A percentile compares a stretch with the other conserved stretches of the same genome.
Conservation (phyloP, 768 basidiomycete species). For the Tricholoma matsutake region DNA sequence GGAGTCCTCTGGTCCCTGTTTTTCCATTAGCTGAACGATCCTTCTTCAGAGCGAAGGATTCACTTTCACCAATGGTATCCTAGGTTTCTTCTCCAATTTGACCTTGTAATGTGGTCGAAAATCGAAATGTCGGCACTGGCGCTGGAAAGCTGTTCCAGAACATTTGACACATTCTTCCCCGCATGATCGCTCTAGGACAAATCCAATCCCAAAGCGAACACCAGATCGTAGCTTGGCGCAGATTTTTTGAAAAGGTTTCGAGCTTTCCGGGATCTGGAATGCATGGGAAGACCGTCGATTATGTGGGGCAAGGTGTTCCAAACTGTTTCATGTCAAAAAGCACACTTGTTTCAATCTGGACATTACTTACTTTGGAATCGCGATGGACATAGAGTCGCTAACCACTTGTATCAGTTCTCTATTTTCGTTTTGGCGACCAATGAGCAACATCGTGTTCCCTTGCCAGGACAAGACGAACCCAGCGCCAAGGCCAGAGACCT, state of each 20-base stretch:
- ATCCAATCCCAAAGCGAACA: constrained; percentile 83
- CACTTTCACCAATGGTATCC: constrained; percentile 46
- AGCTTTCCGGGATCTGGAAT: constrained; percentile 15
- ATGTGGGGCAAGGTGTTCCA: constrained; percentile 20
- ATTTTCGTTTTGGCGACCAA: constrained; percentile 70
- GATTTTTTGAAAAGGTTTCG: constrained; percentile 55
- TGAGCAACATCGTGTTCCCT: constrained; percentile 65
- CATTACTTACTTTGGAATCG: constrained; percentile 77
- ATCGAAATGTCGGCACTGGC: constrained; percentile 75
- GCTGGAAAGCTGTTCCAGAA: constrained; percentile 58
- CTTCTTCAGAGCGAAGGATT: constrained; percentile 4
- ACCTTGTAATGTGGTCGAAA: constrained; percentile 83
- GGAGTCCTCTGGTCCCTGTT: constrained; percentile 59
- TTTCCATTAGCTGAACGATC: constrained; percentile 5
- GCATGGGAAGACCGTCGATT: constrained; percentile 13
- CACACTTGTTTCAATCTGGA: not conserved
- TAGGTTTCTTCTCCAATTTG: constrained; percentile 49
- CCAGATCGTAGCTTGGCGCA: constrained; percentile 84
- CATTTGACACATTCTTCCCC: constrained; percentile 63
- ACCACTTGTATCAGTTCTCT: constrained; percentile 79
- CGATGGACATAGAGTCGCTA: constrained; percentile 77
- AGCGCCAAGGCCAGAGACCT: constrained; percentile 64
- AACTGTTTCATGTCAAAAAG: constrained; percentile 9
- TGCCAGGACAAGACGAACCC: constrained; percentile 88
- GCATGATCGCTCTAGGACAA: constrained; percentile 81